Base-by-base conservation (phyloP, 768 basidiomycete genomes). In the Boletus patriciae region DNA sequence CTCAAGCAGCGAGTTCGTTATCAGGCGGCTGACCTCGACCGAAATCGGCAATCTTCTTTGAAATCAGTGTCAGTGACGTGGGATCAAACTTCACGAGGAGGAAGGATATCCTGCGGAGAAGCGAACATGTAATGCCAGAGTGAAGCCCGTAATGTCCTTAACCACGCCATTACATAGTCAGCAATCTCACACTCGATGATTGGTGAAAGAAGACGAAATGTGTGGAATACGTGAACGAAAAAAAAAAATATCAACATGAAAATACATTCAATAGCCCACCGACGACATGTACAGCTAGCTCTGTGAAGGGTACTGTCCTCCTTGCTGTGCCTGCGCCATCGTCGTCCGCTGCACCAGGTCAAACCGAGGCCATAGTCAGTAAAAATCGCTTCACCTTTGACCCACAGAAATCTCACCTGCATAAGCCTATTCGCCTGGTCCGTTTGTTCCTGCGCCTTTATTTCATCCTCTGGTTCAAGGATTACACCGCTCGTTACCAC, bases 381-480 rank as follows among this genome's bases (percentile, higher is more conserved):
- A 45, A 61, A 27, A 37, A 27, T 13, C 27, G 3, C 19, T 12
- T 47, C 45, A 18, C 15, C 8, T 1, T 21, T 34, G 4, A 31
- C 8, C 6, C 16, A 44, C 12, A 38, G 46, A 56, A 58, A 42
- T 46, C 60, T 59, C 55, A 75, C 72, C 54, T 76, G 76, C 66
- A 74, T 67, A 4, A 73, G 41, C 12, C 78, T 76, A 52, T 81
- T 36, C 0, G 74, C 77, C 33, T 77, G 73, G 43, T 78, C 77
- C 61, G 81, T 69, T 53, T 83, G 83, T 50, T 84, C 82, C n/a
- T n/a, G n/a, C n/a, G n/a, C 66, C 78, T 92, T 80, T 92, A 92
- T 65, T 92, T 92, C 66, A 80, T 82, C n/a, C 82, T 92, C 48
- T 92, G 89, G 89, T 76, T 91, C 31, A 83, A 82, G 58, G 90